These are phyloP conservation scores for Sporothrix brunneoviolacea DNA, from an alignment of 2,329 filamentous ascomycete genomes.

Conservation along the genomic window DNA sequence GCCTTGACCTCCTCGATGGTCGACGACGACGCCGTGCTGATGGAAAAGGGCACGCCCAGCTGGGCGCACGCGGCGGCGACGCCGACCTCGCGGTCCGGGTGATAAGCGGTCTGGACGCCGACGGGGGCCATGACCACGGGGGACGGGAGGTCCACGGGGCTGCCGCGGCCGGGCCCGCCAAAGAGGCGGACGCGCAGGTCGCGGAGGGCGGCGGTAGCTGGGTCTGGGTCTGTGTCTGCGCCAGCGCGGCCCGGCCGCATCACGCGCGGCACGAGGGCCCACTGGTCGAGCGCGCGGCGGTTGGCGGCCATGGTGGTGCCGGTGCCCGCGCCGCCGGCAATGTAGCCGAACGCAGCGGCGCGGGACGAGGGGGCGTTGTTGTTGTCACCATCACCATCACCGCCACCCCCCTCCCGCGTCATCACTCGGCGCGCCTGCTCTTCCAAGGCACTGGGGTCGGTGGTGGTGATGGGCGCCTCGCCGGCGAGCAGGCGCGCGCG, in stretches of 20 bases:
- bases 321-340: slow-evolving; percentile 56
- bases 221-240: not conserved
- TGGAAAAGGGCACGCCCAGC: slow-evolving; percentile 56
- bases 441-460: slow-evolving; percentile 51
- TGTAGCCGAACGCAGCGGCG: slow-evolving; percentile 45
- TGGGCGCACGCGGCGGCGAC: slow-evolving; percentile 56
- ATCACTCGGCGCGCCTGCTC: slow-evolving; percentile 45
- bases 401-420: slow-evolving; percentile 30
- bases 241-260: slow-evolving; percentile 29
- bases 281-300: slow-evolving; percentile 47
- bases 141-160: slow-evolving; percentile 25
- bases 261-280: slow-evolving; percentile 47
- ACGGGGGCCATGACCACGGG: slow-evolving; percentile 61
- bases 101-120: slow-evolving; percentile 62
- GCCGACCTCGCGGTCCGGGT: slow-evolving; percentile 57
- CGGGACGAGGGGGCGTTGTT: not conserved
- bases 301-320: slow-evolving; percentile 55
- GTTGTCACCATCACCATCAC: not conserved
- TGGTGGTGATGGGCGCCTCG: slow-evolving; percentile 46
- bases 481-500: slow-evolving; percentile 43
- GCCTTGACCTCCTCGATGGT: slow-evolving; percentile 61
- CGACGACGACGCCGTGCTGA: slow-evolving; percentile 57
- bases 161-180: slow-evolving; percentile 22
- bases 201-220: slow-evolving; percentile 27
- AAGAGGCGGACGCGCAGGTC: slow-evolving; percentile 48